These are phyloP conservation scores for Hymenoscyphus salicellus DNA, from an alignment of 2,329 filamentous ascomycete species.

Conservation along the genomic window DNA sequence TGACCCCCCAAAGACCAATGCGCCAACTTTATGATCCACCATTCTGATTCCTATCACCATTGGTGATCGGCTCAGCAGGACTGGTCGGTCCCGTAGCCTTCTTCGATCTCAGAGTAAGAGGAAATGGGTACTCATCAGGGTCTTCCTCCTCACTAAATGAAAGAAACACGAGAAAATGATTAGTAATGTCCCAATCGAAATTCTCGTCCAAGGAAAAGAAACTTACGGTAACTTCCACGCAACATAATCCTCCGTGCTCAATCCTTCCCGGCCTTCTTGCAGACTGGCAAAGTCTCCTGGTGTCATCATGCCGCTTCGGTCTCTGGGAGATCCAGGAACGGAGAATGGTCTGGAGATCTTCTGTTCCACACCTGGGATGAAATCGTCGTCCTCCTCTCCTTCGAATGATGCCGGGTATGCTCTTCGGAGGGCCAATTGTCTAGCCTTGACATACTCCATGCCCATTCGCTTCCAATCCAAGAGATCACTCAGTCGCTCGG, in stretches of 20 bases:
- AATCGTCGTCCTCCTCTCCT: constrained; percentile 77
- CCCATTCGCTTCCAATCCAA: constrained; percentile 99
- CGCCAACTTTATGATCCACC: not conserved
- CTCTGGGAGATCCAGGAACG: constrained; percentile 86
- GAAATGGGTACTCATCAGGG: constrained; percentile 71
- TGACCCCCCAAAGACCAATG: not conserved
- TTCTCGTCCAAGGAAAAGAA: not conserved
- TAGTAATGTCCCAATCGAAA: constrained; percentile 14
- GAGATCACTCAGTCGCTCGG: constrained; percentile 88
- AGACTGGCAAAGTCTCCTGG: constrained; percentile 95
- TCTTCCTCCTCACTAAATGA: constrained; percentile 81
- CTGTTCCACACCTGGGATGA: constrained; percentile 86
- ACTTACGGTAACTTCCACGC: constrained; percentile 98
- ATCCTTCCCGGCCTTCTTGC: constrained; percentile 87
- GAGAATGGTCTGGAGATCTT: constrained; percentile 95
- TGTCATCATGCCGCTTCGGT: constrained; percentile 96
- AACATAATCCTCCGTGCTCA: constrained; percentile 96
- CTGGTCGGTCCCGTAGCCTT: constrained; percentile 31
- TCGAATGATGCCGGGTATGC: constrained; percentile 87
- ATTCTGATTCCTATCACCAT: constrained; percentile 18
- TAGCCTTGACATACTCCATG: constrained; percentile 97
- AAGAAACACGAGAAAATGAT: constrained; percentile 11
- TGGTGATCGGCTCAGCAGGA: constrained; percentile 30
- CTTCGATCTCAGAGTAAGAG: constrained; percentile 60
- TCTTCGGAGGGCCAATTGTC: constrained; percentile 84